Evolutionary conservation across 2,329 filamentous ascomycete species (phyloP), one percentile per base, ranked within the genome.

Genomic region (Cercospora zeae-maydis): DNA sequence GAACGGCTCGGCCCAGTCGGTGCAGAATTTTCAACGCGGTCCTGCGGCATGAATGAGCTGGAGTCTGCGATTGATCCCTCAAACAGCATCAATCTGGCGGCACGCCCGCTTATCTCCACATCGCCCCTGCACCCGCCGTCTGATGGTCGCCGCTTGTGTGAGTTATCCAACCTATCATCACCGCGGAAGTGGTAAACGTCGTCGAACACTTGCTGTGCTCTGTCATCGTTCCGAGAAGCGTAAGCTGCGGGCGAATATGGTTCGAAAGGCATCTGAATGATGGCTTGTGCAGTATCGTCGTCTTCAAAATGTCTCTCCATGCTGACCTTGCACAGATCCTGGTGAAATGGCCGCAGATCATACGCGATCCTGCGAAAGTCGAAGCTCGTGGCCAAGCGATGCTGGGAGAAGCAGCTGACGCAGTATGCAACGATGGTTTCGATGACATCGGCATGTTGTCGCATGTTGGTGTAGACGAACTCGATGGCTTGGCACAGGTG

Each of bases 351-450:
- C 6, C 73, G 69, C 10, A 77, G 69, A 6, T 78, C 74, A 42
- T 69, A 75, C 1, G 74, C 73, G 10, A 78, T 63, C 13, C 72
- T 64, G 21, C 72, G 70, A 68, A 81, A 81, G 2, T 74, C 73
- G 10, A 63, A 58, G 45, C 75, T 70, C 21, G 74, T 58, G 1
- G 69, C 74, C 3, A 81, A 72, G 14, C 67, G 66, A 63, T 81
- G 78, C 8, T 71, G 69, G 19, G 80, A 69, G 62, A 78, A 80
- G 68, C 80, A 81, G 6, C 72, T 70, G 19, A 81, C 71, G 62
- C 78, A 80, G 68, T 80, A 81, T 65, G 79, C 74, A 54, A 79
- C 70, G 14, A 81, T 69, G 0, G 74, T 76, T 45, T 78, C 73
- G 7, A 78, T 65, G 4, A 80, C 68, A 16, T 69, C 65, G 16